Evolutionary conservation across 2,329 filamentous ascomycete species (phyloP), one percentile per base, ranked within the genome.

Genomic region (Penicillium sp.): DNA sequence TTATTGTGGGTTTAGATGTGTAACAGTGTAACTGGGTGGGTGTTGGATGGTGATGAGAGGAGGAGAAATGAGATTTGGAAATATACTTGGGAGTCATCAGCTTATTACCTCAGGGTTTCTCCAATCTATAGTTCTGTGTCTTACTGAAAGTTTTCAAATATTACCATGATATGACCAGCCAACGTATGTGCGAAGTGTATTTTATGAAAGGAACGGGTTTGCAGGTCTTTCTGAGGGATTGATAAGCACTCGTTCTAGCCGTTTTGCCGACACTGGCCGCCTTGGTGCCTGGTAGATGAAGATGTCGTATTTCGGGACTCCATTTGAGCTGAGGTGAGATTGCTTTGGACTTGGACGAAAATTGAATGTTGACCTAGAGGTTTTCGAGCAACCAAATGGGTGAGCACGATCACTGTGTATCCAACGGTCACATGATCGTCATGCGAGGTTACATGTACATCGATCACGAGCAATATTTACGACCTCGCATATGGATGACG

Each of bases 11-110:
- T 19, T 7, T 26, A 49, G 5, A 26, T 47, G 28, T 30, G 38
- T n/a, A n/a, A n/a, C n/a, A n/a, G 35, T 10, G 19, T 17, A 33
- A 10, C 22, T 49, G 37, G 8, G 13, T n/a, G n/a, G 26, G 44
- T 47, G 12, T 40, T 17, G 3, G 45, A 28, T 28, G 28, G 44
- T 8, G 9, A 42, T 28, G 19, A n/a, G 33, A 51, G 35, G 6
- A 37, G 7, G 4, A 37, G 35, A 22, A 44, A 13, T 26, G 15
- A n/a, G 33, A 44, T 44, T 51, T 8, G 38, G 28, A 24, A 24
- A 56, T 56, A 54, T 54, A 54, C 51, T 54, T 38, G 33, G 33
- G 50, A 51, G 49, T 51, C 49, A 51, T 35, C 28, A n/a, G 49
- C 28, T 22, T 35, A 33, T 22, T 24, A n/a, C 6, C 45, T n/a